Conservation (phyloP, 257 asterid genomes). For the Marsdenia floribunda region DNA sequence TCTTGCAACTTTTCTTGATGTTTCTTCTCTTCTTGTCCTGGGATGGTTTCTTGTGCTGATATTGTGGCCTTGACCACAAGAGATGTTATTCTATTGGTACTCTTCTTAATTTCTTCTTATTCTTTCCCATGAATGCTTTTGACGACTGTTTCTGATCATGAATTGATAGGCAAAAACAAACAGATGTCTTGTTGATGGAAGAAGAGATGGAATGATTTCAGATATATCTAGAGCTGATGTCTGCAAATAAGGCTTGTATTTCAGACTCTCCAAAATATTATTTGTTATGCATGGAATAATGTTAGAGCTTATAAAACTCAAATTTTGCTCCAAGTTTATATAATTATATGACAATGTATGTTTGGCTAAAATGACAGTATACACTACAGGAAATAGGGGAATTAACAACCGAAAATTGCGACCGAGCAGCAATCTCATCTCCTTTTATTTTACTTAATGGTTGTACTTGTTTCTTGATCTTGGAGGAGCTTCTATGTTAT, state of each 20-base stretch:
- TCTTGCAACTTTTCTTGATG: too few relatives aligned
- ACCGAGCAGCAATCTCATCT: neutral
- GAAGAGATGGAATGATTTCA: too few relatives aligned
- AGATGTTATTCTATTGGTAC: constrained; percentile 60
- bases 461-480: neutral
- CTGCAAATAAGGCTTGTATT: neutral
- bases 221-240: too few relatives aligned
- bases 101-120: too few relatives aligned
- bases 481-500: neutral
- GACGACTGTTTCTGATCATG: neutral
- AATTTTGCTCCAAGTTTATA: neutral
- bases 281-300: neutral
- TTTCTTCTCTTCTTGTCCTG: too few relatives aligned
- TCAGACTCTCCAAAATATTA: neutral
- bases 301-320: neutral
- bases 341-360: too few relatives aligned
- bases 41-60: constrained; percentile 71
- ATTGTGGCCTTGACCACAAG: constrained; percentile 78
- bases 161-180: constrained; percentile 24
- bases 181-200: too few relatives aligned
- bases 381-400: too few relatives aligned
- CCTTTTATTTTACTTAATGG: neutral
- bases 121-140: too few relatives aligned
- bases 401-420: too few relatives aligned
- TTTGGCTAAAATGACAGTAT: neutral